Evolutionary conservation across 192 early-diverging fungal species (phyloP).

Genomic region (Globomyces pollinis-pini): DNA sequence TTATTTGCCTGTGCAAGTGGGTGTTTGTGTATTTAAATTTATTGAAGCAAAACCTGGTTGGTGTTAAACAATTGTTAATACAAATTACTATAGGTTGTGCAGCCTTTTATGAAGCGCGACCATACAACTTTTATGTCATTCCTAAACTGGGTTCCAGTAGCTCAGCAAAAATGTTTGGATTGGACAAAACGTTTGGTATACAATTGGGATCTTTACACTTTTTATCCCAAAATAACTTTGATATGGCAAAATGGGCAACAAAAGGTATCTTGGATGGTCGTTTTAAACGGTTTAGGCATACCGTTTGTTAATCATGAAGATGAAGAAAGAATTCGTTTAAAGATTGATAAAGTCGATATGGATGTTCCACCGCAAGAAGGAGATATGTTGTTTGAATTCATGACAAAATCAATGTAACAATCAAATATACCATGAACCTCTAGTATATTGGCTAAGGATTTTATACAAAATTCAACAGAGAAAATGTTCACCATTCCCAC

Average conservation of each 20-base stretch:
- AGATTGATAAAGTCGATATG: constrained; percentile 11
- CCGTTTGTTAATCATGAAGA: constrained; percentile 60
- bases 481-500: constrained; percentile 35
- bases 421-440: no score
- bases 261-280: constrained; percentile 55
- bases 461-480: constrained; percentile 38
- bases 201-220: constrained; percentile 63
- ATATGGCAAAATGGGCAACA: constrained; percentile 82
- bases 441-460: constrained; percentile 38
- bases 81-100: no score
- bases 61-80: no score
- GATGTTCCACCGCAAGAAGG: constrained; percentile 41
- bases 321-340: constrained; percentile 29
- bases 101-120: constrained; percentile 69
- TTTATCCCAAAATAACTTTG: constrained; percentile 66
- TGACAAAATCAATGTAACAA: constrained; percentile 39
- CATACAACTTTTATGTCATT: constrained; percentile 90
- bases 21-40: constrained; percentile 73
- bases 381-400: constrained; percentile 42
- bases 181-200: constrained; percentile 45
- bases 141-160: constrained; percentile 46
- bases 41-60: constrained; percentile 24
- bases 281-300: not conserved
- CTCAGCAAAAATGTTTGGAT: constrained; percentile 28
- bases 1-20: constrained; percentile 68